Base-by-base conservation (phyloP, 164 flowering plant genomes). In the Aristolochia contorta region DNA sequence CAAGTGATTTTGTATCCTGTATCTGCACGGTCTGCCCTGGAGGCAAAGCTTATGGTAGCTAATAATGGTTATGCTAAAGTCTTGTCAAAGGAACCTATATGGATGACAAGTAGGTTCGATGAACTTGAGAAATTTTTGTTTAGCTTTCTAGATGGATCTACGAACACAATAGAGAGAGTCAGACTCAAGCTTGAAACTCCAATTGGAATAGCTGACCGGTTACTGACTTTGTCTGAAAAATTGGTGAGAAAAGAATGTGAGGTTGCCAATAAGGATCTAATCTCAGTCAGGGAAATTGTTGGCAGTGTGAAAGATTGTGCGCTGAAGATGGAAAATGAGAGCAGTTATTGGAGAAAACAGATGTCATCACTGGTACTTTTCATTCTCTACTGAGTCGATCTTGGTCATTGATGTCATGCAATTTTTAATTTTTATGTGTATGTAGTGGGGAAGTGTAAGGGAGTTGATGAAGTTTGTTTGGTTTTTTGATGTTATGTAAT, bases 171-270 rank as follows among this genome's bases (percentile, higher is more conserved):
- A 73, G 94, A 93, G 65, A 84, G 98, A 72, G 82, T 93, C 73
- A 83, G 75, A 69, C 91, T 93, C 62, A 93, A 93, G 80, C 87
- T 93, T 61, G 90, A 77, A 77, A 93, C 98, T 52, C 98, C 97
- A 20, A 67, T 90, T 57, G 67, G 69, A 65, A 90, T 93, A 72
- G 91, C 98, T 14, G 92, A 87, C 30, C 78, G 84, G 54, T 61
- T 93, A 27, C 77, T 93, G 60, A 73, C 79, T 65, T 67, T 91
- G 41, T 83, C 87, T 71, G 82, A 84, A 66, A 67, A 71, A 60
- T 78, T 77, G 53, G 80, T 79, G 56, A 78, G 74, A 60, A 72
- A 84, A 69, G 91, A 90, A 20, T 69, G 59, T 58, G 74, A 74
- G 64, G 55, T 63, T 72, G 92, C 92, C 57, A 73, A 71, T 54